Base-by-base conservation (phyloP, 1,284 basidiomycete species). In the Ustilago shanxiensis region DNA sequence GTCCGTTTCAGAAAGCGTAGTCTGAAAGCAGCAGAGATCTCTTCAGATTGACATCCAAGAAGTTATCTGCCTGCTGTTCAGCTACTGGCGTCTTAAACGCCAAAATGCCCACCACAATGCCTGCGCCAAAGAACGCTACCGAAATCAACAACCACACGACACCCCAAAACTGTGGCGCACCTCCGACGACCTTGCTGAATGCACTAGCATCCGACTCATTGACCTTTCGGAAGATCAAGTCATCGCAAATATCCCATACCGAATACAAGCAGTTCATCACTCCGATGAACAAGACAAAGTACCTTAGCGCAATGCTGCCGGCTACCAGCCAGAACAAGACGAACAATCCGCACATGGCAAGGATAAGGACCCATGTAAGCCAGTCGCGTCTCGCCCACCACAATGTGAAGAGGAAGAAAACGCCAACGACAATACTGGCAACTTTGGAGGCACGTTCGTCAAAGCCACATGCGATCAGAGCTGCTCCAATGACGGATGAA, bases 401-500 rank as follows among this genome's bases (percentile, higher is more conserved):
- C 1, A 97, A 89, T 0, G 94, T 97, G 76, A 97, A 89, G n/a
- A 98, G 81, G 88, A 96, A 98, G 86, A 95, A 93, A 26, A 88
- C 92, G 9, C 91, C 93, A 33, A 98, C 88, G 11, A 93, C 91
- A 29, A 98, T 87, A 49, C 90, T 91, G 0, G 94, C 95, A 58
- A 98, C 87, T 86, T 98, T 98, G 87, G 92, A 93, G 1, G 96
- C 96, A 77, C 94, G 91, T 56, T 93, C 95, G 86, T 98, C 92
- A 86, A 98, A 98, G 0, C 85, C 95, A 78, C 94, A 96, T 6
- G 94, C 91, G 72, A 98, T 95, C 29, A 97, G 88, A 54, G 89
- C 90, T 0, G 94, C 95, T 24, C 96, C 96, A 68, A 98, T 95
- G 82, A 98, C 88, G 3, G 72, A 75, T 1, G 77, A 74, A 11